These are phyloP conservation scores for Corchorus olitorius DNA, from an alignment of 345 rosid genomes.

Conservation along the genomic window DNA sequence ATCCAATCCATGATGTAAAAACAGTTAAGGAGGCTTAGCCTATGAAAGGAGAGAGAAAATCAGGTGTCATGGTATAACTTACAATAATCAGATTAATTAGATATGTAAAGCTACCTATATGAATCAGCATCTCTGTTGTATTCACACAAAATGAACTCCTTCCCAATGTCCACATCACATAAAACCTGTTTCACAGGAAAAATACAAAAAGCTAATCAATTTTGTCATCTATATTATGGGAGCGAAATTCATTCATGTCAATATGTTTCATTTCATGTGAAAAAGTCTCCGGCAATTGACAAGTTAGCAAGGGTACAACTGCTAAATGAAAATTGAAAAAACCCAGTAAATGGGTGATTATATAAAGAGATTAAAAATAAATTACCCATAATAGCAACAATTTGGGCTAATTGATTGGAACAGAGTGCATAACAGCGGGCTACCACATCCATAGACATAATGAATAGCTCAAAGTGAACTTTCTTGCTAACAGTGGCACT, in stretches of 20 bases:
- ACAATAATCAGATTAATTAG: background rate
- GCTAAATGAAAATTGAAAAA: background rate
- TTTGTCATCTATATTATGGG: conserved; percentile 11
- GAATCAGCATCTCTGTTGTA: conserved; percentile 99
- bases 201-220: conserved; percentile 12
- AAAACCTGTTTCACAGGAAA: conserved; percentile 52
- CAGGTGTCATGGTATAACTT: background rate
- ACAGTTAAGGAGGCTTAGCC: background rate
- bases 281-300: background rate
- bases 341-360: background rate
- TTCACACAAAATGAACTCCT: conserved; percentile 91
- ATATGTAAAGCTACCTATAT: conserved; percentile 51
- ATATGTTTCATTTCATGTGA: background rate
- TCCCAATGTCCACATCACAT: conserved; percentile 63
- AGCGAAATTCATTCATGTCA: background rate
- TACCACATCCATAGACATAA: background rate
- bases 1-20: background rate
- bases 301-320: background rate
- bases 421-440: background rate
- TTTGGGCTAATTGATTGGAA: background rate
- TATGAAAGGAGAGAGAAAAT: conserved; percentile 1
- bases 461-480: background rate
- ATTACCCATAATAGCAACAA: background rate
- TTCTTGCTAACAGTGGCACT: background rate
- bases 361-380: background rate